phyloP scores from a whole-genome alignment of 352 stramenopile species.

The Globisporangium uncinulatum region DNA sequence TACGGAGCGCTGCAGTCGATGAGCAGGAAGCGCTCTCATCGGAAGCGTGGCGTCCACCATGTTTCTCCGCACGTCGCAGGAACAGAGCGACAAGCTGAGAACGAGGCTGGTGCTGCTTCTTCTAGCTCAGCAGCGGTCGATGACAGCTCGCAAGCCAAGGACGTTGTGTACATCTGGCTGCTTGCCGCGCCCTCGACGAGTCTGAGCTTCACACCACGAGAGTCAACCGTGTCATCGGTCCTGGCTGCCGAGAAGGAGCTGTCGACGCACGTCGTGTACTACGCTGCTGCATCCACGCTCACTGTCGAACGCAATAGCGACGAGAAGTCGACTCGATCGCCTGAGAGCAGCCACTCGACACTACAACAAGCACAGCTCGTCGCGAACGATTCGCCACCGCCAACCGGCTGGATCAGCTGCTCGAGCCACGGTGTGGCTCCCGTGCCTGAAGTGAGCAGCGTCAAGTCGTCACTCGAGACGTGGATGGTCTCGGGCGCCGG shows the following conservation, averaged over 20 bases:
- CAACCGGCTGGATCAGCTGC: constrained; percentile 48
- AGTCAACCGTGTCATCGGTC: constrained; percentile 15
- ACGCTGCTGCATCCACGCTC: constrained; percentile 35
- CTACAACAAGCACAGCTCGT: neutral
- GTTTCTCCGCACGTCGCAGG: constrained; percentile 1
- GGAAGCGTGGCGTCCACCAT: constrained; percentile 4
- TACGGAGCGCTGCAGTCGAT: constrained; percentile 22
- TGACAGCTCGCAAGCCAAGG: neutral
- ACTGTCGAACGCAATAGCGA: constrained; percentile 5
- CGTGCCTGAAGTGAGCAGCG: constrained; percentile 18
- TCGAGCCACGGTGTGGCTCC: constrained; percentile 38
- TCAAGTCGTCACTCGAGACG: constrained; percentile 57
- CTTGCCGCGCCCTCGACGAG: constrained; percentile 37
- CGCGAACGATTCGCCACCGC: constrained; percentile 23
- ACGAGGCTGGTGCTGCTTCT: too few relatives aligned
- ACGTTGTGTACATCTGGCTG: constrained; percentile 41
- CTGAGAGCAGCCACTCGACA: constrained; percentile 13
- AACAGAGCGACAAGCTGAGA: too few relatives aligned
- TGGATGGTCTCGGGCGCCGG: constrained; percentile 54
- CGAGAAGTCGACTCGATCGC: neutral
- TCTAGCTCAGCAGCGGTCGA: too few relatives aligned
- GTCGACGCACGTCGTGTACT: constrained; percentile 65
- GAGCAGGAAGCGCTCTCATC: neutral
- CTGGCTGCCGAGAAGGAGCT: constrained; percentile 51
- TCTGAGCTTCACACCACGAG: constrained; percentile 46